Base-by-base conservation (phyloP, 176 grass and related monocot species). In the Rhynchospora breviuscula region DNA sequence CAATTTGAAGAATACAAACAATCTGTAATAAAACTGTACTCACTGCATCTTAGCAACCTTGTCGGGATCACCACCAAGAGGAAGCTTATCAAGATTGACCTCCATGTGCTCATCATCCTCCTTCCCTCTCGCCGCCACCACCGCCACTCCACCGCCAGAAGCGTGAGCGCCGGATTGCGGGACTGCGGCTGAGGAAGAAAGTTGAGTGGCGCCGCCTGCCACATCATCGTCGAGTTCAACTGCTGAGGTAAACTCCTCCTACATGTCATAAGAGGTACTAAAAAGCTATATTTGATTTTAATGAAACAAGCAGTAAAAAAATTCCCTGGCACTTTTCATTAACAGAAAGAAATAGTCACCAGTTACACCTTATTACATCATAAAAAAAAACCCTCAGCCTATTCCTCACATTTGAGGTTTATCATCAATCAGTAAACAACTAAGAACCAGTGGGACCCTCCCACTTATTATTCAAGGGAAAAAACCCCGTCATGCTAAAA, bases 51-150 rank as follows among this genome's bases (percentile, higher is more conserved):
- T 99, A 54, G 89, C 89, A 59, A 99, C 79, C 89, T 99, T 99
- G 81, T 93, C 91, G 12, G 97, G 97, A 84, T 99, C 93, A 76
- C 89, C 90, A 65, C 88, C 87, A 51, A 91, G 88, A 48, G 91
- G 97, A 31, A 92, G 82, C 83, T 95, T 95, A 51, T 93, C 93
- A 78, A 99, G 90, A 86, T 99, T 88, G 63, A 94, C 90, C 85
- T 99, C 97, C 97, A 99, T 96, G 65, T 95, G 90, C 63, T 99
- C 96, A 53, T 95, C 96, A 44, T 99, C 96, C 0, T 99, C 93
- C 0, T 82, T 88, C 1, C 61, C 84, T 81, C 87, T 84, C 54
- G 66, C 88, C 22, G 79, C 63, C 6, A 86, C 74, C 52, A 11
- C 12, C 12, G 59, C 84, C 5, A 83, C 79, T 58, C 72, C 82